These are phyloP conservation scores for Meyerozyma smithsonii DNA, from an alignment of 1,139 yeast species.

Conservation along the genomic window DNA sequence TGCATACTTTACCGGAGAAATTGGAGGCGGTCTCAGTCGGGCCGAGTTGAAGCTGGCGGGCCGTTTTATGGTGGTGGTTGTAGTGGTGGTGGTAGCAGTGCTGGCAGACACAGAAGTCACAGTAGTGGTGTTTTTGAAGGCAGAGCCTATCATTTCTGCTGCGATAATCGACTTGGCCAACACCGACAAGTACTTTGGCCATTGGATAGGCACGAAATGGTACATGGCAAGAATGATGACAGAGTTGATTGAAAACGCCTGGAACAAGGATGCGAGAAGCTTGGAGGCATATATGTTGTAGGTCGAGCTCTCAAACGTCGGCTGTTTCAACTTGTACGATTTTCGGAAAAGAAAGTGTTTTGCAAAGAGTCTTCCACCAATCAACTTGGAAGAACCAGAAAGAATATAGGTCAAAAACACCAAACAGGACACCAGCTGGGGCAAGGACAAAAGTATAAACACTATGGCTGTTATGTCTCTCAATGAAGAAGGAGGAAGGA, in stretches of 20 bases:
- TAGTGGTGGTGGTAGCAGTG: slow-evolving; percentile 9
- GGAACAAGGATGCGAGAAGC: slow-evolving; percentile 17
- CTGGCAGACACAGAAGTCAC: slow-evolving; percentile 20
- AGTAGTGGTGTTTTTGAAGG: slow-evolving; percentile 16
- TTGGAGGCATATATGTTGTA: slow-evolving; percentile 16
- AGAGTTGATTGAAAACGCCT: slow-evolving; percentile 25
- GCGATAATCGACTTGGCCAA: slow-evolving; percentile 50
- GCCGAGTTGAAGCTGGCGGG: neutral
- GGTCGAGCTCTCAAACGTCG: slow-evolving; percentile 1
- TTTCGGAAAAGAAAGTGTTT: slow-evolving; percentile 9
- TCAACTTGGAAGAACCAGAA: slow-evolving; percentile 37
- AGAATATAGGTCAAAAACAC: slow-evolving; percentile 35
- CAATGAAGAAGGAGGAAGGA: slow-evolving; percentile 33
- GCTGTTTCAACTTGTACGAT: slow-evolving; percentile 12
- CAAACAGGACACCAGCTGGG: slow-evolving; percentile 36
- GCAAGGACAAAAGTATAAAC: slow-evolving; percentile 36
- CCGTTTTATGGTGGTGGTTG: slow-evolving; percentile 11
- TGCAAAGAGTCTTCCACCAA: slow-evolving; percentile 39
- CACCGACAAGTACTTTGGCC: slow-evolving; percentile 36
- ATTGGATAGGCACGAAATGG: slow-evolving; percentile 26
- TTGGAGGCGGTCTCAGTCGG: neutral
- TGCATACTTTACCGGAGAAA: slow-evolving; percentile 10
- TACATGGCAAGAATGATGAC: slow-evolving; percentile 26
- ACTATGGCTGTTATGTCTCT: slow-evolving; percentile 43
- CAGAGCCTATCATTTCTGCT: slow-evolving; percentile 43